Conservation (phyloP, 345 rosid species). For the Bruguiera parviflora region DNA sequence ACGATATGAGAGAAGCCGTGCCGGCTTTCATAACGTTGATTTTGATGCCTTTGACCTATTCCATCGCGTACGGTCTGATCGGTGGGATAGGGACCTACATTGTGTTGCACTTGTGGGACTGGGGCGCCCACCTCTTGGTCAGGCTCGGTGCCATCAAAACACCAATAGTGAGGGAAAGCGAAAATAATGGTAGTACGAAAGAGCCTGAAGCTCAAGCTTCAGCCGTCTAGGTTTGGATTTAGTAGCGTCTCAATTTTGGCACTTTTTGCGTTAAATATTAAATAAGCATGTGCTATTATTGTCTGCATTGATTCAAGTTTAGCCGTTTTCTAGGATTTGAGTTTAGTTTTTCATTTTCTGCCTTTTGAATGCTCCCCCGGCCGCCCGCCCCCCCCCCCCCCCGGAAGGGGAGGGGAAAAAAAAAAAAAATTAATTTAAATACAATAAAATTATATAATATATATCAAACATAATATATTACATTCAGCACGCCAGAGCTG, state of each 20-base stretch:
- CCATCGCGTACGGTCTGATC: constrained; percentile 83
- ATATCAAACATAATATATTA: too few species aligned
- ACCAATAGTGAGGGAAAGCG: background rate
- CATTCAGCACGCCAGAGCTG: too few species aligned
- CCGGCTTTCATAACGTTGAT: constrained; percentile 84
- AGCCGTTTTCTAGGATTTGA: too few species aligned
- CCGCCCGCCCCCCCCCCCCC: too few species aligned
- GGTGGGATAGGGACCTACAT: constrained; percentile 85
- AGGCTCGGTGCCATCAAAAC: constrained; percentile 41
- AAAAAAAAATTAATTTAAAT: too few species aligned
- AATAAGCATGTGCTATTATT: too few species aligned
- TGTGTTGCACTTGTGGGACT: constrained; percentile 67
- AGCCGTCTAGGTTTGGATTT: background rate
- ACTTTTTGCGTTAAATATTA: too few species aligned
- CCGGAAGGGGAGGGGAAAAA: too few species aligned
- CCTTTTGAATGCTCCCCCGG: too few species aligned
- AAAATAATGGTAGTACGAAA: constrained; percentile 25
- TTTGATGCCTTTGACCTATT: constrained; percentile 80
- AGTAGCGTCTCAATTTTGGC: background rate
- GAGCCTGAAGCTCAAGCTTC: constrained; percentile 36
- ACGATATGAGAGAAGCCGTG: constrained; percentile 83
- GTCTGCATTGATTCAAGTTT: too few species aligned
- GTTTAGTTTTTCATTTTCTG: too few species aligned
- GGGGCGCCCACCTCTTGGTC: constrained; percentile 45
- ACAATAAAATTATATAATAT: too few species aligned